phyloP scores from a whole-genome alignment of 192 early-diverging fungal species.

The Umbelopsis ramanniana region DNA sequence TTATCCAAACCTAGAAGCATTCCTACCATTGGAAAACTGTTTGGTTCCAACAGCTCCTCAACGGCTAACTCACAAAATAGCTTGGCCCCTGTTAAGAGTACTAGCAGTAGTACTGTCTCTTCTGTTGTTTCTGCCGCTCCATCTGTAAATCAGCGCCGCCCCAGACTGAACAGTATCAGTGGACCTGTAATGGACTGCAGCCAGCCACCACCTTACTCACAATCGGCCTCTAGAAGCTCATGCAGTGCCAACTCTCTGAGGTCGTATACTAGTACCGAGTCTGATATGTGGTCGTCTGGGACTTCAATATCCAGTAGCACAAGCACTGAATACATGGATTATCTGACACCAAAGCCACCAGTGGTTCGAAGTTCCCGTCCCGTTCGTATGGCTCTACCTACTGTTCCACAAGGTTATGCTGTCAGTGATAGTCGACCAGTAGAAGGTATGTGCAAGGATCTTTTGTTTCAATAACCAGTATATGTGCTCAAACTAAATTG shows the following conservation, averaged over 20 bases:
- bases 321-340: conserved; percentile 8
- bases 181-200: conserved; percentile 14
- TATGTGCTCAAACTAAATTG: too few species aligned
- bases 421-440: not conserved
- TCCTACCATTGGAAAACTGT: conserved; percentile 28
- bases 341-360: not conserved
- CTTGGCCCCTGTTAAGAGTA: not conserved
- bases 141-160: not conserved
- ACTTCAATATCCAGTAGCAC: conserved; percentile 17
- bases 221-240: not conserved
- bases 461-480: too few species aligned
- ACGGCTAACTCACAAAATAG: conserved; percentile 1
- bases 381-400: conserved; percentile 2
- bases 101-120: conserved; percentile 4
- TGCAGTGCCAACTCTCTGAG: conserved; percentile 1
- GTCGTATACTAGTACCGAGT: conserved; percentile 7
- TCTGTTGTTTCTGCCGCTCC: not conserved
- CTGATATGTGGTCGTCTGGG: conserved; percentile 12
- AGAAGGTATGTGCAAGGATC: not conserved
- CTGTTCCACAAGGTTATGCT: conserved; percentile 9
- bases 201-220: not conserved
- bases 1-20: conserved; percentile 18
- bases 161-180: conserved; percentile 8
- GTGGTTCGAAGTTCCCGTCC: conserved; percentile 1
- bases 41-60: not conserved